phyloP scores from a whole-genome alignment of 2,329 filamentous ascomycete species.

The Ophiostoma novo-ulmi region DNA sequence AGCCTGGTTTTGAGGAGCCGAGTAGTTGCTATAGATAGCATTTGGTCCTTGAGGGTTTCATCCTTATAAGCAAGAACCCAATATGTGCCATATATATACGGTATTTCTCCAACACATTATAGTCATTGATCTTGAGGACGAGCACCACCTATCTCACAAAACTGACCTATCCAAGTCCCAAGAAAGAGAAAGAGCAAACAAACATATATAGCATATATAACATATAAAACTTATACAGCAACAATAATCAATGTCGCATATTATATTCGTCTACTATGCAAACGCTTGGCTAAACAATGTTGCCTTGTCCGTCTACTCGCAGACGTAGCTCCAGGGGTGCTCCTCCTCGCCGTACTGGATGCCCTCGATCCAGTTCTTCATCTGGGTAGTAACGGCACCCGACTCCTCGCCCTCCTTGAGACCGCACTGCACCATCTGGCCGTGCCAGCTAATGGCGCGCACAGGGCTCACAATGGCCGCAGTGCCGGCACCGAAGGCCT shows the following conservation, averaged over 20 bases:
- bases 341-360: constrained; percentile 94
- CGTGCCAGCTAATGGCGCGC: constrained; percentile 83
- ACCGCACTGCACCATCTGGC: constrained; percentile 74
- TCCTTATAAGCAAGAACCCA: too few species aligned
- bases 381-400: constrained; percentile 73
- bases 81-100: too few species aligned
- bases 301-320: constrained; percentile 29
- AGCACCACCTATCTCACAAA: not conserved
- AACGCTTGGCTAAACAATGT: constrained; percentile 7
- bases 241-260: not conserved
- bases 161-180: not conserved
- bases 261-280: constrained; percentile 5
- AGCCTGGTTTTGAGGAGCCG: too few species aligned
- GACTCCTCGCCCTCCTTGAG: constrained; percentile 77
- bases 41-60: too few species aligned
- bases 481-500: constrained; percentile 91
- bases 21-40: too few species aligned
- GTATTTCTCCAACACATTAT: too few species aligned
- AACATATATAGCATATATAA: not conserved
- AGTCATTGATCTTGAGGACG: not conserved
- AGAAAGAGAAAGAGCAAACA: not conserved
- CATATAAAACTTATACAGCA: not conserved
- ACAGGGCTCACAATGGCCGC: constrained; percentile 92
- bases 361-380: constrained; percentile 95
- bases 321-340: constrained; percentile 78